Evolutionary conservation across 2,329 filamentous ascomycete genomes (phyloP).

Genomic region (Fusarium coicis): DNA sequence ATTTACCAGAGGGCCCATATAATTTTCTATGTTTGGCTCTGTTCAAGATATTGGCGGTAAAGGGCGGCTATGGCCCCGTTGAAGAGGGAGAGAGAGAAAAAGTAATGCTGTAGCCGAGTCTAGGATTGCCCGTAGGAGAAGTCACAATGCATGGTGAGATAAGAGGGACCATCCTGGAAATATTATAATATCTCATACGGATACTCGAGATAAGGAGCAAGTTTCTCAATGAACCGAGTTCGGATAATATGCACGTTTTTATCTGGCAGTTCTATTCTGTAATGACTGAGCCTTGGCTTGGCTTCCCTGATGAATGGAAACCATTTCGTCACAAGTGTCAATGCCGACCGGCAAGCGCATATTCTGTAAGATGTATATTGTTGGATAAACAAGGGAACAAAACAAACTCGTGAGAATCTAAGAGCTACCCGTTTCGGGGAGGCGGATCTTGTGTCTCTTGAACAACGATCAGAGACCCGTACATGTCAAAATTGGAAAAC

Average conservation of each 20-base stretch:
- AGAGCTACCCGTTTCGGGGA: background rate
- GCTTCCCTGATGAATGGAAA: background rate
- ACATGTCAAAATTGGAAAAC: constrained; percentile 25
- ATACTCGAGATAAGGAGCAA: constrained; percentile 12
- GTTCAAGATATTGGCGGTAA: constrained; percentile 4
- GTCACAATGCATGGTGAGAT: constrained; percentile 30
- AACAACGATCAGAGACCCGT: constrained; percentile 2
- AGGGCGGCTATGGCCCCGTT: background rate
- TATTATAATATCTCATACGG: constrained; percentile 4
- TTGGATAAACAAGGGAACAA: constrained; percentile 4
- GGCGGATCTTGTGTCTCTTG: background rate
- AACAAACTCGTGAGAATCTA: background rate
- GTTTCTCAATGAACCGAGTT: background rate
- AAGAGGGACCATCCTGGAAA: constrained; percentile 5
- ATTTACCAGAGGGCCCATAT: background rate
- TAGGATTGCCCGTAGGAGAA: constrained; percentile 7
- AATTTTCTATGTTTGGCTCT: constrained; percentile 2
- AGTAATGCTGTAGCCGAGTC: background rate
- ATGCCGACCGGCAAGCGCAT: constrained; percentile 1
- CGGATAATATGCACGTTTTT: background rate
- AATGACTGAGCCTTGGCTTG: background rate
- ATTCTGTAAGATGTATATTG: constrained; percentile 2
- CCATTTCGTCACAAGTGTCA: constrained; percentile 14
- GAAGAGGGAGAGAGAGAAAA: background rate
- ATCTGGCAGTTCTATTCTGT: background rate